phyloP scores from a whole-genome alignment of 345 rosid species.

The Brassica rapa region DNA sequence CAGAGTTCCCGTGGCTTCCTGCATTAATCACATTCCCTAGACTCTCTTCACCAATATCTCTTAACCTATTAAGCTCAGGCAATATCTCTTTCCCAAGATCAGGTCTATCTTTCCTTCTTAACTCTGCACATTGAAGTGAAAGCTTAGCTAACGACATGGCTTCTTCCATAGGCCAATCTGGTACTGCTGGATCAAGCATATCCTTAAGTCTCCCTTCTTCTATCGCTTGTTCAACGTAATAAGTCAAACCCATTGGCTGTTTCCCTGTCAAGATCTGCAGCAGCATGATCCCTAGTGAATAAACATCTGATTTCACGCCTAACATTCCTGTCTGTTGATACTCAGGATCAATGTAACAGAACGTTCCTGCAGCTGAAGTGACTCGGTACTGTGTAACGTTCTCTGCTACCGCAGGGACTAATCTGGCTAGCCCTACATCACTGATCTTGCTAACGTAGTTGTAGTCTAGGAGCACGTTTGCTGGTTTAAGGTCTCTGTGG shows the following conservation, averaged over 20 bases:
- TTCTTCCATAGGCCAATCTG: slow-evolving; percentile 85
- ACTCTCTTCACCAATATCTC: slow-evolving; percentile 62
- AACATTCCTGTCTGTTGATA: slow-evolving; percentile 96
- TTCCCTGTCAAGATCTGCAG: slow-evolving; percentile 76
- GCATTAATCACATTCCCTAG: slow-evolving; percentile 35
- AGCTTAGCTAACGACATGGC: slow-evolving; percentile 57
- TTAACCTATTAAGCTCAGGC: slow-evolving; percentile 61
- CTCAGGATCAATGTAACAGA: slow-evolving; percentile 95
- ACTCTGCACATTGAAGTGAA: slow-evolving; percentile 70
- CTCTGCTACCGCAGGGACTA: slow-evolving; percentile 84
- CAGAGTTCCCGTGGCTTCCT: slow-evolving; percentile 32
- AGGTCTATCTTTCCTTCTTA: slow-evolving; percentile 89
- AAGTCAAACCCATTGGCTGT: slow-evolving; percentile 84
- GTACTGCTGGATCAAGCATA: slow-evolving; percentile 70
- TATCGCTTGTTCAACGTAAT: slow-evolving; percentile 54
- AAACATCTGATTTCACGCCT: slow-evolving; percentile 85
- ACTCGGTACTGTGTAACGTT: slow-evolving; percentile 69
- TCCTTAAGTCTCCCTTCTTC: slow-evolving; percentile 57
- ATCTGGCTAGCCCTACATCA: slow-evolving; percentile 86
- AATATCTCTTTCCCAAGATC: slow-evolving; percentile 72
- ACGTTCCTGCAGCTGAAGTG: slow-evolving; percentile 91
- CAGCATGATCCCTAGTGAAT: slow-evolving; percentile 81
- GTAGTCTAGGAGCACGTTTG: slow-evolving; percentile 74
- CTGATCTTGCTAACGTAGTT: slow-evolving; percentile 80
- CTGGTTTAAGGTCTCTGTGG: slow-evolving; percentile 94